phyloP scores from a whole-genome alignment of 1,284 basidiomycete genomes.

The Mrakiaceae sp. region DNA sequence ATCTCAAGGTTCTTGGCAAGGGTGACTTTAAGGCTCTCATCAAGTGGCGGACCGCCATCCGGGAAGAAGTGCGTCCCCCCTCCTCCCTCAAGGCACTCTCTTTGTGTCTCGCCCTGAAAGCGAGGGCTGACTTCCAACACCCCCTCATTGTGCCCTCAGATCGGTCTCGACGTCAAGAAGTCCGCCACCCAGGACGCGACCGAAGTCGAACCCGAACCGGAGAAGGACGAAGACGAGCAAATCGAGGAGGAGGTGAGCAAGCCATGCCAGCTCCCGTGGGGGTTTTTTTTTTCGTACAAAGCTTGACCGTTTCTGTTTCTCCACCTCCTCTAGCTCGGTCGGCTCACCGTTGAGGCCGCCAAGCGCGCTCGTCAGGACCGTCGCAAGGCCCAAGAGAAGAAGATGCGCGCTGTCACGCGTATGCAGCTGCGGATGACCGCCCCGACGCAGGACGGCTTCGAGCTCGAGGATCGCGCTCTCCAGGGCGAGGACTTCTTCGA shows the following conservation, averaged over 20 bases:
- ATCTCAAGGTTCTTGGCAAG: constrained; percentile 95
- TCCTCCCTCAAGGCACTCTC: neutral
- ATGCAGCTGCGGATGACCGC: constrained; percentile 98
- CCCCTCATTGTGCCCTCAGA: constrained; percentile 33
- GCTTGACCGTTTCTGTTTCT: neutral
- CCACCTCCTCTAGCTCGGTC: constrained; percentile 52
- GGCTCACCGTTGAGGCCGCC: constrained; percentile 64
- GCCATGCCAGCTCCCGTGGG: neutral
- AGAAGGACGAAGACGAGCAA: constrained; percentile 72
- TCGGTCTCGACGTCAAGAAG: constrained; percentile 69
- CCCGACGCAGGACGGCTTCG: constrained; percentile 87
- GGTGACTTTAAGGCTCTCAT: constrained; percentile 90
- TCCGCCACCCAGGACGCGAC: constrained; percentile 59
- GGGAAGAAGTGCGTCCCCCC: constrained; percentile 53
- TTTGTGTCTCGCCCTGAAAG: neutral
- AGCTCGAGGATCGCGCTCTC: constrained; percentile 57
- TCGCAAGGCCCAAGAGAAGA: constrained; percentile 79
- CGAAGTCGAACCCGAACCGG: constrained; percentile 65
- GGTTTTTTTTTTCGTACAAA: constrained; percentile 2
- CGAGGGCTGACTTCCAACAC: too few species aligned
- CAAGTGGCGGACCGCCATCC: constrained; percentile 76
- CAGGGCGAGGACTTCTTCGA: constrained; percentile 73
- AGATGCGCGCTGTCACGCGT: constrained; percentile 75
- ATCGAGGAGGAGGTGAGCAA: constrained; percentile 68
- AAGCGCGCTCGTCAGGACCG: constrained; percentile 70